Conservation (phyloP, 1,139 yeast genomes). For the Nakaseomyces bracarensis region DNA sequence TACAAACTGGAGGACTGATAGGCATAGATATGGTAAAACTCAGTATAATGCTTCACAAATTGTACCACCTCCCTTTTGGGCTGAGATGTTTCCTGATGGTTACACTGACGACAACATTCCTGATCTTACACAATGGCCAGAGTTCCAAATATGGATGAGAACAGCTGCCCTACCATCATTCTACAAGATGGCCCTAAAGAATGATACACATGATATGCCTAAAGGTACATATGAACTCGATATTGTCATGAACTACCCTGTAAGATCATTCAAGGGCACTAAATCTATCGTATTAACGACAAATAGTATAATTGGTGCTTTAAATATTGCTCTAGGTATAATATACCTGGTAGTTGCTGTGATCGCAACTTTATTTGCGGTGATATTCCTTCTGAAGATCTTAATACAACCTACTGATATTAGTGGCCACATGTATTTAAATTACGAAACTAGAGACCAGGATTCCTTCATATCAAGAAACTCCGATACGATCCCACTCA, state of each 20-base stretch:
- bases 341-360: constrained; percentile 93
- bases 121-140: constrained; percentile 65
- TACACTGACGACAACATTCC: constrained; percentile 80
- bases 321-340: constrained; percentile 77
- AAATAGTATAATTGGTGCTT: constrained; percentile 86
- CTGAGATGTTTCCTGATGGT: constrained; percentile 71
- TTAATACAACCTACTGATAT: constrained; percentile 39
- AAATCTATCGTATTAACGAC: constrained; percentile 76
- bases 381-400: constrained; percentile 39
- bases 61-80: constrained; percentile 96
- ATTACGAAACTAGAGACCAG: constrained; percentile 19
- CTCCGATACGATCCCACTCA: constrained; percentile 7
- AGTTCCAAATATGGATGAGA: constrained; percentile 96
- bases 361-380: constrained; percentile 42
- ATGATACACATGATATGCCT: constrained; percentile 52
- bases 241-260: constrained; percentile 84
- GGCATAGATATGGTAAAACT: constrained; percentile 71
- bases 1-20: constrained; percentile 82
- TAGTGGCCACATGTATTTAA: constrained; percentile 37
- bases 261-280: constrained; percentile 70
- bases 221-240: constrained; percentile 65
- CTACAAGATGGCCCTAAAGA: constrained; percentile 71
- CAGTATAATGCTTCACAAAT: constrained; percentile 59
- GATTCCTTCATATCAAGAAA: not conserved
- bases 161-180: constrained; percentile 85